Conservation (phyloP, 306 rosid genomes). For the Vicia faba region DNA sequence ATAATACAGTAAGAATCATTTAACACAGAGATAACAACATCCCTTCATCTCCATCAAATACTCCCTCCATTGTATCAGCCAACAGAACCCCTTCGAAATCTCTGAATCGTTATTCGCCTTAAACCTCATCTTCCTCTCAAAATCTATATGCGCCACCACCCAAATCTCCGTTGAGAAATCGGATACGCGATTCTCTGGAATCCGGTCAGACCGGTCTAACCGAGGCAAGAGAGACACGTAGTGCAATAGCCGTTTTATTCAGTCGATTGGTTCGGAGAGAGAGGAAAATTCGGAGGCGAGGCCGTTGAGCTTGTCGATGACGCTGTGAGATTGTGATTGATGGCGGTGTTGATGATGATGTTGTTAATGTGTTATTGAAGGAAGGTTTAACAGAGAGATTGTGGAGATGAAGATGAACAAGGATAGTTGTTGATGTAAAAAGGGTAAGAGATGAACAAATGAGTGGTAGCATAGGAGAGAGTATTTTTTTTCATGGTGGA, state of each 20-base stretch:
- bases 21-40: no score
- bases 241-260: conserved; percentile 66
- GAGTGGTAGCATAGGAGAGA: no score
- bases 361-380: not conserved
- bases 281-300: conserved; percentile 60
- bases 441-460: no score
- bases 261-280: conserved; percentile 64
- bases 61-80: no score
- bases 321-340: not conserved
- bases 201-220: conserved; percentile 33
- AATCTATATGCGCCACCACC: conserved; percentile 63
- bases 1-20: no score
- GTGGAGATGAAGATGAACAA: no score
- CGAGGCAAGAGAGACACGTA: conserved; percentile 67
- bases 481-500: no score
- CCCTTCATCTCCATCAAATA: no score
- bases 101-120: conserved; percentile 82
- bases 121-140: conserved; percentile 56
- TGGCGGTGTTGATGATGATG: not conserved
- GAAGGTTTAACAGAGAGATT: conserved; percentile 7
- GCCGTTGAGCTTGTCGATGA: conserved; percentile 14
- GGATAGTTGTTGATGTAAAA: no score
- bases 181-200: conserved; percentile 52
- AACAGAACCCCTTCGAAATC: conserved; percentile 78
- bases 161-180: conserved; percentile 79